These are phyloP conservation scores for maize (Zea mays) DNA, from an alignment of 176 grass and related monocot species.

Conservation along the genomic window Zm-B73-REFERENCE-NAM-5.0 NC_050096.1:228002501-228003000, in stretches of 20 bases:
- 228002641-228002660: background rate
- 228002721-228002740: conserved; percentile 60
- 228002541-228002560: background rate
- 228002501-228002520: background rate
- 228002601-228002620: background rate
- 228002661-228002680: conserved; percentile 33
- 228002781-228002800: conserved; percentile 76
- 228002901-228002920: conserved; percentile 98
- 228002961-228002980: conserved; percentile 48
- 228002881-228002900: conserved; percentile 91
- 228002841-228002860: conserved; percentile 87
- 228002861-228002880: conserved; percentile 75
- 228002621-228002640: background rate
- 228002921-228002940: conserved; percentile 95
- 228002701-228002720: background rate
- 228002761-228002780: conserved; percentile 85
- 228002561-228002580: conserved; percentile 10
- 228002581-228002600: background rate
- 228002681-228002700: background rate
- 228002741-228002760: conserved; percentile 70
- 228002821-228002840: conserved; percentile 92
- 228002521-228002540: conserved; percentile 6
- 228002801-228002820: conserved; percentile 89
- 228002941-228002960: conserved; percentile 74
- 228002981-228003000: conserved; percentile 55